Base-by-base conservation (phyloP, 2,329 filamentous ascomycete species). In the Lojkania enalia region DNA sequence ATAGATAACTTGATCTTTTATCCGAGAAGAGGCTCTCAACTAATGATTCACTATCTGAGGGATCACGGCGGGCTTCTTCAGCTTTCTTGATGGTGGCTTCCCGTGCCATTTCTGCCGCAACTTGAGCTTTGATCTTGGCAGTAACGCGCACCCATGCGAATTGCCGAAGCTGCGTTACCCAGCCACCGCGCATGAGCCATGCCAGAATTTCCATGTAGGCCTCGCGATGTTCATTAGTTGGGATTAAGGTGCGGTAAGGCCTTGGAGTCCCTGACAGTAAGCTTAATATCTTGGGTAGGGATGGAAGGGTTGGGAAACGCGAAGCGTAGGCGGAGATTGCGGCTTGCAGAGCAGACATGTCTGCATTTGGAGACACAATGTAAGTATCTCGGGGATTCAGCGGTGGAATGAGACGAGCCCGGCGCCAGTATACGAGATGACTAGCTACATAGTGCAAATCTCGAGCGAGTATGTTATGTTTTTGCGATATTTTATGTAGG, bases 401-500 rank as follows among this genome's bases (percentile, higher is more conserved):
- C 0, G 94, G 94, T 3, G 90, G 88, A 30, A 97, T 92, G 13
- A 92, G 87, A 48, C 95, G 88, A 35, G 92, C 94, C 45, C 91
- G 86, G 18, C 94, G 85, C 91, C 92, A 97, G 72, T 95, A 95
- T 49, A 97, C 90, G 51, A 99, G 86, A 72, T 97, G 94, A 46
- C 89, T 87, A 7, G 91, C 90, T 51, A 95, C 88, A 57, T 89
- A 86, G 52, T 92, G 86, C 51, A 97, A 86, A 56, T 95, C 88
- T 21, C 83, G 79, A 1, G 94, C 78, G 3, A 87, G 84, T 40
- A 97, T 85, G 15, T 85, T 81, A 39, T 87, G 83, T 54, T 79
- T 82, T 54, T 85, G 81, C 13, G 85, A 83, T 42, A 90, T 82
- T 65, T 91, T 88, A 79, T 88, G 57, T 78, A 91, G 52, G 0